Evolutionary conservation across 495 filamentous ascomycete species (phyloP), one percentile per base, ranked within the genome.

Genomic region (Aspergillus egyptiacus): DNA sequence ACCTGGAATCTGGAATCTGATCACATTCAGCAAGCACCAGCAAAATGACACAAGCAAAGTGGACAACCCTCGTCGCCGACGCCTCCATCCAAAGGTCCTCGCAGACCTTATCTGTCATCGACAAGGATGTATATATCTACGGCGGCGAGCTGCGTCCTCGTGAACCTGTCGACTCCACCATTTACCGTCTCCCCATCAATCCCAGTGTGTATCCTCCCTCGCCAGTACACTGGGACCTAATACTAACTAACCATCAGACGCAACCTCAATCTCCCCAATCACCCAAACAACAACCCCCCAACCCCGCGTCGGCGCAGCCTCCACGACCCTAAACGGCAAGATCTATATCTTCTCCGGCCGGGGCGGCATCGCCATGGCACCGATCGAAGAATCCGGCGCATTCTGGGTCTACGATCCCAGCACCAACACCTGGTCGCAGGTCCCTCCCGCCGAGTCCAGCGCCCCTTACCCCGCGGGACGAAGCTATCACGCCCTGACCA

Each of bases 21-120:
- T 27, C 25, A 27, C 25, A 27, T 27, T 27, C 25, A 27, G 5
- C 25, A 27, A 5, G 5, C 10, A 17, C 3, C 2, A 36, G 18
- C 32, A 36, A 25, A 1, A 46, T 46, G 43, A 22, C 32, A 5
- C 18, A 4, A 2, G 32, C 43, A 2, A 23, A 5, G 7, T 57
- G 55, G 50, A 46, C 42, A 5, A 45, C 50, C n/a, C 23, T 53
- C 6, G 8, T 44, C 19, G 14, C 18, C 2, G 50, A 46, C 13
- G 19, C 36, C 23, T 43, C 42, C 1, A 33, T 93, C 3, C 81
- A 78, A 13, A 77, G 86, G 9, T 85, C 83, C 3, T 83, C 83
- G 0, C 87, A 91, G 56, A 76, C 81, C 5, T 59, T 88, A 39
- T 79, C 85, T 13, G 67, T 89, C 40, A 60, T 91, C 24, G 75